Evolutionary conservation across 2,329 filamentous ascomycete genomes (phyloP).

Genomic region (Hypoxylon sp.): DNA sequence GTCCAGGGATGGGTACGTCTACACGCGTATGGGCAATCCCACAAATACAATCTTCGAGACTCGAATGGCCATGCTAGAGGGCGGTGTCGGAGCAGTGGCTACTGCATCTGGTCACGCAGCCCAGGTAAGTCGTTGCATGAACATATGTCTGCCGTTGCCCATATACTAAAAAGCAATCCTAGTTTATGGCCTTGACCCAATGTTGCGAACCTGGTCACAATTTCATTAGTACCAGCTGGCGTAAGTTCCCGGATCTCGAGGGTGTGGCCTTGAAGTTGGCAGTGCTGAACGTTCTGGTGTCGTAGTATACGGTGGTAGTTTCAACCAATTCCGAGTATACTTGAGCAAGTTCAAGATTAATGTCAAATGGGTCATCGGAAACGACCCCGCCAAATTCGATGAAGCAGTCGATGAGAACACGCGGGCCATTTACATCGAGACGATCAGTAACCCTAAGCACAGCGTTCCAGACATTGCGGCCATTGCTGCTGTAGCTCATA

Average conservation of each 20-base stretch:
- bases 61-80: conserved; percentile 56
- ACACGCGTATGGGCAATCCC: conserved; percentile 57
- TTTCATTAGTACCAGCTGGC: conserved; percentile 55
- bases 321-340: conserved; percentile 57
- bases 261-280: background rate
- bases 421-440: conserved; percentile 52
- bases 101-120: conserved; percentile 56
- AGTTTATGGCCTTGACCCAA: conserved; percentile 56
- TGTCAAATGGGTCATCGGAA: conserved; percentile 55
- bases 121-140: conserved; percentile 42
- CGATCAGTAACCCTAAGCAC: conserved; percentile 53
- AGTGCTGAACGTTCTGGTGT: conserved; percentile 25
- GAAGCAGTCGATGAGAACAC: conserved; percentile 52
- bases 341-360: conserved; percentile 56
- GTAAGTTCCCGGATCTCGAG: conserved; percentile 41
- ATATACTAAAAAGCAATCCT: conserved; percentile 21
- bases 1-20: conserved; percentile 56
- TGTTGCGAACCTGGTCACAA: conserved; percentile 56
- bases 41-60: conserved; percentile 57
- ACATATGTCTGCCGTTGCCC: background rate
- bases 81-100: conserved; percentile 55
- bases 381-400: conserved; percentile 51
- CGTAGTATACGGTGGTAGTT: conserved; percentile 55
- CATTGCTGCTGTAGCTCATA: conserved; percentile 72
- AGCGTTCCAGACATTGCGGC: conserved; percentile 74